Conservation (phyloP, 169 alveolate species). For the Perkinsus olseni region DNA sequence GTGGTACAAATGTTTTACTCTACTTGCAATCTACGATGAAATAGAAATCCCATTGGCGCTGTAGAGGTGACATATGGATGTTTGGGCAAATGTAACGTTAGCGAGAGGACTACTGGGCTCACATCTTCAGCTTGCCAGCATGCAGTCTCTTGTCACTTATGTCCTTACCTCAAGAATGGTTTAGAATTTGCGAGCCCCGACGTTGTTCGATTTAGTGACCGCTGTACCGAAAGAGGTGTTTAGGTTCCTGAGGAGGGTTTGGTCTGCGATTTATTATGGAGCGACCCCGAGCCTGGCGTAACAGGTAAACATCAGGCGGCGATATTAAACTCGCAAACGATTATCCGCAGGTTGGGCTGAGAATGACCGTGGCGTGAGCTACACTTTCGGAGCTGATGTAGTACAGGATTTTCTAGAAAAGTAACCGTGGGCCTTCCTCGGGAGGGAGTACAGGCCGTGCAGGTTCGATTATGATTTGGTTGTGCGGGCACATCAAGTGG, state of each 20-base stretch:
- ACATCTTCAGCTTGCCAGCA: too few relatives aligned
- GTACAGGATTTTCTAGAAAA: constrained; percentile 52
- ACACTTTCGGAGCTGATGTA: constrained; percentile 60
- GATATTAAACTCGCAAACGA: too few relatives aligned
- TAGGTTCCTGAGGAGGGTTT: constrained; percentile 51
- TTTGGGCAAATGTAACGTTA: too few relatives aligned
- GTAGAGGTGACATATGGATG: constrained; percentile 77
- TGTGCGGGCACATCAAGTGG: constrained; percentile 74
- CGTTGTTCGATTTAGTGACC: constrained; percentile 71
- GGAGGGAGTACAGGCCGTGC: too few relatives aligned
- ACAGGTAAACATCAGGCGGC: constrained; percentile 20
- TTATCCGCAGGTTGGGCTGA: constrained; percentile 57
- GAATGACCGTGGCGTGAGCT: constrained; percentile 72
- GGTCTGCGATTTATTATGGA: constrained; percentile 66
- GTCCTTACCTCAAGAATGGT: constrained; percentile 63
- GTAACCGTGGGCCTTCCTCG: constrained; percentile 10
- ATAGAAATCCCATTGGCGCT: constrained; percentile 70
- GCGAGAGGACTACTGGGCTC: too few relatives aligned
- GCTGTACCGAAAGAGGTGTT: constrained; percentile 49
- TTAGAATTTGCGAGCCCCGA: constrained; percentile 71
- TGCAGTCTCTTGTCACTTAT: too few relatives aligned
- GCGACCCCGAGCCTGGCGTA: constrained; percentile 48
- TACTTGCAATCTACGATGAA: constrained; percentile 65
- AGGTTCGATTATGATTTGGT: constrained; percentile 57
- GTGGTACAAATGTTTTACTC: constrained; percentile 55